Conservation (phyloP, 106 monocot species). For the Hemerocallis citrina region DNA sequence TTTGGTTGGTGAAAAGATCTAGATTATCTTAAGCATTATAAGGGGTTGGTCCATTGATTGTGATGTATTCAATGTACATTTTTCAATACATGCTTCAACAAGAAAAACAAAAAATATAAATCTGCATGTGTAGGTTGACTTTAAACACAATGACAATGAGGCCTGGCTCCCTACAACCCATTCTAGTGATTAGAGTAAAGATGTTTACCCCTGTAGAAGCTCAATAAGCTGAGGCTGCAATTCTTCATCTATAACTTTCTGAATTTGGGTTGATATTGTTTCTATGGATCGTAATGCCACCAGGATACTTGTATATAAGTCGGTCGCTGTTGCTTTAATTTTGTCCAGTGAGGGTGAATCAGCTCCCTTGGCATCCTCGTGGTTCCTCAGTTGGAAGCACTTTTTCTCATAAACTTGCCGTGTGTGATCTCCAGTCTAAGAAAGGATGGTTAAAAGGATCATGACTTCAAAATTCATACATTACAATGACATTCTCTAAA, state of each 20-base stretch:
- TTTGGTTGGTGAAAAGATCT: too few species aligned
- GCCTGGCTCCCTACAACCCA: too few species aligned
- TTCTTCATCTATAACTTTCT: conserved; percentile 84
- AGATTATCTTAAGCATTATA: too few species aligned
- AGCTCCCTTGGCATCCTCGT: conserved; percentile 52
- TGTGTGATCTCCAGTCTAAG: conserved; percentile 69
- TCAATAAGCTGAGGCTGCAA: conserved; percentile 91
- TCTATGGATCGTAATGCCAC: conserved; percentile 69
- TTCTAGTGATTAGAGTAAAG: too few species aligned
- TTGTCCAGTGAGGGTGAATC: conserved; percentile 50
- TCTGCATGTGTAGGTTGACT: too few species aligned
- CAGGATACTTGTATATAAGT: conserved; percentile 78
- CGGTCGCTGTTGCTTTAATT: conserved; percentile 53
- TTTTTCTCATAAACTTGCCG: conserved; percentile 74
- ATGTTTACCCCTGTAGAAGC: conserved; percentile 73
- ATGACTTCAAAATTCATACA: not conserved
- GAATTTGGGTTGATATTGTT: conserved; percentile 73
- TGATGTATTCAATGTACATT: too few species aligned
- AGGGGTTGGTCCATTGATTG: too few species aligned
- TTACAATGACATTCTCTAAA: not conserved
- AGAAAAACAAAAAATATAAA: too few species aligned
- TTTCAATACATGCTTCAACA: too few species aligned
- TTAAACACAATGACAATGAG: not conserved
- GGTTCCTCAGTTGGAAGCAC: conserved; percentile 63
- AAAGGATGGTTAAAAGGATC: too few species aligned